A percentile compares a stretch with the other conserved stretches of the same genome.
These are phyloP conservation scores for Prosopis cineraria DNA, from an alignment of 306 rosid genomes.

Conservation along the genomic window DNA sequence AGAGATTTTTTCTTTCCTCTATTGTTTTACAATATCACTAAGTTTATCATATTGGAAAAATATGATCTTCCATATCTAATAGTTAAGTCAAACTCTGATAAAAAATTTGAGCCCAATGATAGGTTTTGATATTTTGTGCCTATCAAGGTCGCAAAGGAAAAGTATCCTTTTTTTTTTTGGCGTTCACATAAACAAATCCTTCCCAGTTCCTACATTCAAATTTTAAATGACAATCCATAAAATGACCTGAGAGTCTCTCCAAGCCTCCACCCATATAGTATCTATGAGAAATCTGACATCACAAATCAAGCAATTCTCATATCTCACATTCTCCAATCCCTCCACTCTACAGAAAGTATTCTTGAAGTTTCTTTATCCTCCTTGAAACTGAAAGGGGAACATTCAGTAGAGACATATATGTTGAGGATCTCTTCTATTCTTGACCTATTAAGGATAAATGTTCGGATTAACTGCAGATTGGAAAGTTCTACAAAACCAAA, in stretches of 20 bases:
- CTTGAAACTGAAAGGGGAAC: not conserved
- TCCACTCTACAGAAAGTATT: conserved; percentile 4
- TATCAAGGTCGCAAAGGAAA: not conserved
- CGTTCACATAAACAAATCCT: conserved; percentile 8
- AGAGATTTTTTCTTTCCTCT: not conserved
- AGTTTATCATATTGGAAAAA: not conserved
- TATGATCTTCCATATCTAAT: not conserved
- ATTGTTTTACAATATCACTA: not conserved
- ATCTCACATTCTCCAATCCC: not conserved
- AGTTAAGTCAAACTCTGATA: not conserved
- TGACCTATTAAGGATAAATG: not conserved
- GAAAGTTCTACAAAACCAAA: too few relatives aligned
- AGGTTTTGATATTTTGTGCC: too few relatives aligned
- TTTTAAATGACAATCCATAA: not conserved
- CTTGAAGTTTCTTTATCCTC: not conserved
- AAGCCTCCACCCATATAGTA: not conserved
- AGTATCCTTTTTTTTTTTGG: not conserved
- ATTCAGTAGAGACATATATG: not conserved
- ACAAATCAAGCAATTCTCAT: not conserved
- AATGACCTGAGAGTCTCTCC: not conserved
- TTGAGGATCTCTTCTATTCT: conserved; percentile 1
- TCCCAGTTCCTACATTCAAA: not conserved
- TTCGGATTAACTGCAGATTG: too few relatives aligned
- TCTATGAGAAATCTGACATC: conserved; percentile 9
- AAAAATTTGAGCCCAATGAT: too few relatives aligned